These are phyloP conservation scores for Oxyria digyna DNA, from an alignment of 148 eudicot species.

Conservation along the genomic window DNA sequence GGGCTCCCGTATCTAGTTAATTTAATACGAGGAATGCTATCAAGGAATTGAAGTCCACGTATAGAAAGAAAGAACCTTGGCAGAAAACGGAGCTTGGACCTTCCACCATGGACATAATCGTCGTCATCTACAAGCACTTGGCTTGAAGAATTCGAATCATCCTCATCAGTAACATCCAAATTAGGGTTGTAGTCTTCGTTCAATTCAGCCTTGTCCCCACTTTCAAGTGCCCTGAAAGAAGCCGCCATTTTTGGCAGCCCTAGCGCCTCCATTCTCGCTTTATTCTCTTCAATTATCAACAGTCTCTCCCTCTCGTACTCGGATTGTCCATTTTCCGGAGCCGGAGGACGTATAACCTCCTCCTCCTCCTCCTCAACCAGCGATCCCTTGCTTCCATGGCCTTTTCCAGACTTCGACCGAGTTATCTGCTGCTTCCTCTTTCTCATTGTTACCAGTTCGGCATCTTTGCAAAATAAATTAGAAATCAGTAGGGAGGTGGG, in stretches of 20 bases:
- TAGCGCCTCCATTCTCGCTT: constrained; percentile 54
- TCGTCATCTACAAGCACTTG: constrained; percentile 25
- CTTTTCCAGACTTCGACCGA: neutral
- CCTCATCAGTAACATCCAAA: constrained; percentile 28
- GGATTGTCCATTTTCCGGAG: constrained; percentile 16
- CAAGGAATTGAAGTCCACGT: neutral
- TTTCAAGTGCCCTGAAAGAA: constrained; percentile 15
- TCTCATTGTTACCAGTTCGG: neutral
- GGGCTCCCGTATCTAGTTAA: no score
- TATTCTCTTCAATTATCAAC: constrained; percentile 55
- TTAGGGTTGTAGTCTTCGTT: constrained; percentile 42
- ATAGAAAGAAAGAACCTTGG: constrained; percentile 25
- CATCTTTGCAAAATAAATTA: neutral
- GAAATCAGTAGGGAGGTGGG: no score
- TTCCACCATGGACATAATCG: constrained; percentile 15
- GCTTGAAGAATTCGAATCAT: constrained; percentile 14
- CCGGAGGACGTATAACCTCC: constrained; percentile 21
- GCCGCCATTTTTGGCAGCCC: constrained; percentile 48
- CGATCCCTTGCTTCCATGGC: neutral
- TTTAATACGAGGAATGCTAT: neutral
- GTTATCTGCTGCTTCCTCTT: neutral
- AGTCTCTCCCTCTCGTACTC: constrained; percentile 60
- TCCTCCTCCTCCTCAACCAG: constrained; percentile 11
- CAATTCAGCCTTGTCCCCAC: neutral
- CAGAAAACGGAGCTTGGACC: constrained; percentile 13